Evolutionary conservation across 345 rosid genomes (phyloP).

Genomic region (Rubroshorea leprosula): DNA sequence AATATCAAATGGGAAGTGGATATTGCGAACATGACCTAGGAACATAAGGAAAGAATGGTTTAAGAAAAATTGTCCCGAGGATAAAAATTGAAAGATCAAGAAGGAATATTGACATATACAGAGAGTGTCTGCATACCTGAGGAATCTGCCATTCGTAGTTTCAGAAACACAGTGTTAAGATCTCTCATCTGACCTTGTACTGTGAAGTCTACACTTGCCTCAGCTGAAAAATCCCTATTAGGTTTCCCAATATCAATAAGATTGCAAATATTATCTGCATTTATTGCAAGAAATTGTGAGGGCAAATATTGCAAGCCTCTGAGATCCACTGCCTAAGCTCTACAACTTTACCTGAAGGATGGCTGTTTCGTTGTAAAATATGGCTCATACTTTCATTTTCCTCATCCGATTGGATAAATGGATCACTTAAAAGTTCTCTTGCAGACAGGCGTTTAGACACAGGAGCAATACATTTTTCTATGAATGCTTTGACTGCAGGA

Average conservation of each 20-base stretch:
- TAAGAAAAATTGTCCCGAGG: neutral
- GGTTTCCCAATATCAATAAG: constrained; percentile 17
- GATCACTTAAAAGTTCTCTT: constrained; percentile 79
- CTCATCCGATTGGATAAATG: constrained; percentile 60
- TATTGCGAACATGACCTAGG: constrained; percentile 74
- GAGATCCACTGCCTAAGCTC: constrained; percentile 4
- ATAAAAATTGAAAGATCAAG: neutral
- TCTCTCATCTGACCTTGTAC: constrained; percentile 88
- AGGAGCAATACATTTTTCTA: constrained; percentile 81
- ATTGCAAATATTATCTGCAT: constrained; percentile 37
- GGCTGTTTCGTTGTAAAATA: constrained; percentile 24
- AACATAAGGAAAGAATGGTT: constrained; percentile 9
- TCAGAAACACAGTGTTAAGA: constrained; percentile 67
- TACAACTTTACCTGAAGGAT: constrained; percentile 32
- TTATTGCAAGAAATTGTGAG: constrained; percentile 7
- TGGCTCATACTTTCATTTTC: constrained; percentile 40
- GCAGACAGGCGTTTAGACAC: constrained; percentile 75
- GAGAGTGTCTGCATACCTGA: constrained; percentile 47
- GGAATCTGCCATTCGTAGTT: constrained; percentile 77
- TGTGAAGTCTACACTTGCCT: constrained; percentile 46
- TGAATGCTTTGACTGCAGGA: constrained; percentile 57
- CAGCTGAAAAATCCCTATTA: constrained; percentile 26
- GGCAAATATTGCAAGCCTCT: constrained; percentile 5
- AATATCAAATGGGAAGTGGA: constrained; percentile 90
- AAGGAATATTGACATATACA: neutral